Base-by-base conservation (phyloP, 192 early-diverging fungal genomes). In the Coemansia guatemalensis region DNA sequence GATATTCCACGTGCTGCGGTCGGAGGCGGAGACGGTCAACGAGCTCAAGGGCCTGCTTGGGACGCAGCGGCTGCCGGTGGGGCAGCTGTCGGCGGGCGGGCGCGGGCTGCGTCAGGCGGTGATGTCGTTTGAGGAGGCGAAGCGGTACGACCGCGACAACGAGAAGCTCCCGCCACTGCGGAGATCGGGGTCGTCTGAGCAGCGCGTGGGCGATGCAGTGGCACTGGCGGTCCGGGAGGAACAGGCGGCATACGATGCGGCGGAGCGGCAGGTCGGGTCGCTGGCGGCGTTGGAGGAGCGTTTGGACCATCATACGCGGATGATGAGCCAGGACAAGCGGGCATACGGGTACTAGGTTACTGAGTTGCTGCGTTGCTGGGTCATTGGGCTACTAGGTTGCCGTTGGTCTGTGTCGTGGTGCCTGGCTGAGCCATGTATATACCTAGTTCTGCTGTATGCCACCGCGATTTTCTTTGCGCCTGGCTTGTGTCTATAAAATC, bases 1-100 rank as follows among this genome's bases (percentile, higher is more conserved):
- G 24, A 88, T 92, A 17, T 99, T 96, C 87, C 87, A 89, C 25
- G 88, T 94, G 7, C 83, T 99, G 41, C 87, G 96, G 64, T 87
- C 93, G 48, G 95, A 97, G 73, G 90, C 90, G 48, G 95, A 99
- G 74, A 86, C 85, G 52, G 90, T 99, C 51, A 91, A 89, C 73
- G 97, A 99, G 74, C 82, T 99, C 59, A 99, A 97, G 81, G 87
- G 85, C 25, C 74, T 95, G 29, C 84, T 95, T 73, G 93, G 93
- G 22, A 90, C 88, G n/a, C 84, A 88, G 29, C 85, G 83, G 29
- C 72, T 99, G 50, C 97, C 97, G 11, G 85, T 86, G 47, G 97
- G 95, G 22, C 89, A 89, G 25, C 80, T 99, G 48, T 90, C 90
- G 12, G 76, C 93, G 18, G 97, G 97, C 27, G 92, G 92, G 8